Percentiles rank a stretch among this genome's conserved stretches.
Conservation (phyloP, 495 filamentous ascomycete species). For the Aeminium ludgeri region DNA sequence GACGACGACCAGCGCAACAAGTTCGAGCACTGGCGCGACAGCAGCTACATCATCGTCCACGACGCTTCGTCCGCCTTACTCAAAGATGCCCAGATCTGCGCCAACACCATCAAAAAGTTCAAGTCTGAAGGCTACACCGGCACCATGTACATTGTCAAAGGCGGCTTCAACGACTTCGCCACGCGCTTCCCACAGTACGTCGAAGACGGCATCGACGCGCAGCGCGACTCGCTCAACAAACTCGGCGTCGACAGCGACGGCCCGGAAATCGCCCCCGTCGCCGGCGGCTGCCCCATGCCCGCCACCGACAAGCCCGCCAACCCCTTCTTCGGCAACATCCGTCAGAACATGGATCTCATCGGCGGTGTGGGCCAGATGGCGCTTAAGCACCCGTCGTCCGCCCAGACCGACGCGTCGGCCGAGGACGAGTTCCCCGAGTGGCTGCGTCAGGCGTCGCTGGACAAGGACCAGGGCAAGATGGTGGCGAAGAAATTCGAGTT, state of each 20-base stretch:
- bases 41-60: slow-evolving; percentile 70
- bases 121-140: slow-evolving; percentile 68
- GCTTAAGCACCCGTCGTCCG: slow-evolving; percentile 45
- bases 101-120: slow-evolving; percentile 88
- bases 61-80: slow-evolving; percentile 57
- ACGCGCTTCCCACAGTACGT: slow-evolving; percentile 30
- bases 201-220: slow-evolving; percentile 2
- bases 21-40: slow-evolving; percentile 60
- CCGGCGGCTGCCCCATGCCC: slow-evolving; percentile 76
- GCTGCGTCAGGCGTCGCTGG: slow-evolving; percentile 50
- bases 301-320: slow-evolving; percentile 48
- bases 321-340: slow-evolving; percentile 90
- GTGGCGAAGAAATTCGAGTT: slow-evolving; percentile 70
- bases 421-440: slow-evolving; percentile 47
- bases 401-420: slow-evolving; percentile 32
- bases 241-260: slow-evolving; percentile 16
- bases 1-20: slow-evolving; percentile 50
- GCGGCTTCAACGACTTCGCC: slow-evolving; percentile 35
- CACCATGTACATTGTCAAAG: slow-evolving; percentile 49
- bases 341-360: slow-evolving; percentile 91
- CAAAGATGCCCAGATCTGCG: slow-evolving; percentile 58
- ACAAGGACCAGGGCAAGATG: slow-evolving; percentile 53
- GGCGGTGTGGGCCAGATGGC: slow-evolving; percentile 86
- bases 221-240: background rate
- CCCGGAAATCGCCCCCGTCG: slow-evolving; percentile 52